Evolutionary conservation across 2,329 filamentous ascomycete genomes (phyloP), one percentile per base, ranked within the genome.

Genomic region (Myriosclerotinia duriaeana): DNA sequence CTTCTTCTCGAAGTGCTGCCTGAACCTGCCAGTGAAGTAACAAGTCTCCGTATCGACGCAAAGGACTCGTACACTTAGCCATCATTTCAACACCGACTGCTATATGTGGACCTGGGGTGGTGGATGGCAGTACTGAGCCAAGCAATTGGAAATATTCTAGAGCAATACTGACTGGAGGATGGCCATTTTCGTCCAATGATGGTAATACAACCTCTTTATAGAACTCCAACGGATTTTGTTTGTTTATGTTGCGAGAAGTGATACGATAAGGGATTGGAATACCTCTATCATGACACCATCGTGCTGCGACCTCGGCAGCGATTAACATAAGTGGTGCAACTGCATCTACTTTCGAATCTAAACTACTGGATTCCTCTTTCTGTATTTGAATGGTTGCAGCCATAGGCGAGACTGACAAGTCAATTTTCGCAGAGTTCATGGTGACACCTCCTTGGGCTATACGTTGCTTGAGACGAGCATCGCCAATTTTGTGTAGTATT

Each of bases 1-100:
- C 69, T 74, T 84, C 82, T 69, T 81, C 78, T 11, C 79, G 72
- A 42, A 90, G 77, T 12, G 85, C 82, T 2, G 83, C 83, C 72
- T 88, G 83, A 69, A 90, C 84, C 75, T 90, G 87, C 85, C 86
- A 89, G 77, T 89, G 87, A 1, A 84, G 81, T 42, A 90, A 74
- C 56, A 90, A 77, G 75, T 90, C 88, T 6, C 80, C 77, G 76
- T 83, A 89, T 53, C 88, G 83, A 44, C 88, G 85, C n/a, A 90
- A 80, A 22, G 88, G 88, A 60, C 85, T 88, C 9, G 88, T 90
- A 50, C 83, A 83, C 71, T 87, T 89, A 67, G 84, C 79, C 75
- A 89, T 89, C 78, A 84, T 83, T 64, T 85, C 80, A 1, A 84
- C 74, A 22, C 87, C 88, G 67, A 89, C 80, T 54, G 83, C 79